phyloP scores from a whole-genome alignment of 805 yeast species.

The Suhomyces canberraensis region DNA sequence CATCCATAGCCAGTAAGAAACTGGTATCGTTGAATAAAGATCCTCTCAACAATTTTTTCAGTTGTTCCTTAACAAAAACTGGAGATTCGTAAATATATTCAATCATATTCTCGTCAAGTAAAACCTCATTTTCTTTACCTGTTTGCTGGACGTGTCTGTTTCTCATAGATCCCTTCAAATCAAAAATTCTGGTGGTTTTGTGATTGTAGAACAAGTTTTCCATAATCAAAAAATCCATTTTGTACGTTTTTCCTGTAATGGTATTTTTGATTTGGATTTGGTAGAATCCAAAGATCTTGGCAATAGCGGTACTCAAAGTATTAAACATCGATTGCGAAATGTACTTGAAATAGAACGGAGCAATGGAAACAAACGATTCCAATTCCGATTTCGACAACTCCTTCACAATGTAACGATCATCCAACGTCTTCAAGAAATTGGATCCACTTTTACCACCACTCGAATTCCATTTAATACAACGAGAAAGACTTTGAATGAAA shows the following conservation, averaged over 20 bases:
- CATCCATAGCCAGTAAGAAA: slow-evolving; percentile 93
- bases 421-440: slow-evolving; percentile 86
- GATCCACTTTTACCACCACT: slow-evolving; percentile 97
- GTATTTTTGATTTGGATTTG: slow-evolving; percentile 87
- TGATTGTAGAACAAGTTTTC: slow-evolving; percentile 88
- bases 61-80: slow-evolving; percentile 86
- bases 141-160: slow-evolving; percentile 96
- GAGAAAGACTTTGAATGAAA: slow-evolving; percentile 82
- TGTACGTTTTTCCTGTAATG: slow-evolving; percentile 68
- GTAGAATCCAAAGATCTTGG: slow-evolving; percentile 93
- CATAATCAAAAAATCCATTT: slow-evolving; percentile 91
- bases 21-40: slow-evolving; percentile 94
- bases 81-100: slow-evolving; percentile 97
- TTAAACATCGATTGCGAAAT: slow-evolving; percentile 94
- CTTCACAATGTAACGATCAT: slow-evolving; percentile 84
- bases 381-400: slow-evolving; percentile 84
- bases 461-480: slow-evolving; percentile 95
- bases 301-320: slow-evolving; percentile 90
- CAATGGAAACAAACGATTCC: slow-evolving; percentile 91
- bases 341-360: slow-evolving; percentile 94
- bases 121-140: slow-evolving; percentile 90
- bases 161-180: slow-evolving; percentile 96
- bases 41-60: slow-evolving; percentile 79
- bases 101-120: slow-evolving; percentile 96
- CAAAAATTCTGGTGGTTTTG: slow-evolving; percentile 83